A percentile compares a stretch with the other conserved stretches of the same genome.
Evolutionary conservation across 1,139 yeast genomes (phyloP).

Genomic region (Diutina siamensis): DNA sequence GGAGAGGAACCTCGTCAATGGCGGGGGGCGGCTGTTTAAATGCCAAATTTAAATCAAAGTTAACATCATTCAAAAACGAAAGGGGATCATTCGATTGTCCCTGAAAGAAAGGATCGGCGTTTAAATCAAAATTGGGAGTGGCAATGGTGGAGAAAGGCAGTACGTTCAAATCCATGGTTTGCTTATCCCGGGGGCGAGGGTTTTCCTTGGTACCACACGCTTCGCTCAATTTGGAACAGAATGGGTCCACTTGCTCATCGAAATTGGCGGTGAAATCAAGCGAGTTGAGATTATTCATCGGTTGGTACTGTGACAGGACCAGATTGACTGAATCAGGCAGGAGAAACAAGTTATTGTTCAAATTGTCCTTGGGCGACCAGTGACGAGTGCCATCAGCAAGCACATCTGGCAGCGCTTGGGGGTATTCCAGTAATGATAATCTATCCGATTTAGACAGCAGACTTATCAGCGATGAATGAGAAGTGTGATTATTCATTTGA

Average conservation of each 20-base stretch:
- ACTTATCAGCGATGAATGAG: neutral
- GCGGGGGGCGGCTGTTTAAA: constrained; percentile 15
- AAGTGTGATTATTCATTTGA: neutral
- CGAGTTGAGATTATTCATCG: neutral
- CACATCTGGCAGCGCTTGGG: neutral
- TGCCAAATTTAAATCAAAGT: constrained; percentile 42
- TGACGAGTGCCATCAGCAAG: neutral
- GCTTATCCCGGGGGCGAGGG: constrained; percentile 49
- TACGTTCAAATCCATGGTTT: neutral
- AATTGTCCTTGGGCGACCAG: neutral
- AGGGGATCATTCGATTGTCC: constrained; percentile 25
- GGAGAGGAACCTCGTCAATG: neutral
- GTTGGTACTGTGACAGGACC: constrained; percentile 4
- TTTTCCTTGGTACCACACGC: constrained; percentile 76
- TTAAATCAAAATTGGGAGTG: neutral
- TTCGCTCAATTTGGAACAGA: constrained; percentile 61
- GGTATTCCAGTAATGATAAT: neutral
- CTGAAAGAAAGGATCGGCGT: constrained; percentile 19
- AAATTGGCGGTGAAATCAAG: constrained; percentile 16
- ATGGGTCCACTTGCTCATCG: constrained; percentile 42
- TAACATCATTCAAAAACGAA: constrained; percentile 32
- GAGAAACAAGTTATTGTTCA: neutral
- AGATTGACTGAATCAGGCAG: neutral
- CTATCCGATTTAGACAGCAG: neutral
- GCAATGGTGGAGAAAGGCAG: neutral